phyloP scores from a whole-genome alignment of 2,329 filamentous ascomycete species.

The Apiospora malaysiana region DNA sequence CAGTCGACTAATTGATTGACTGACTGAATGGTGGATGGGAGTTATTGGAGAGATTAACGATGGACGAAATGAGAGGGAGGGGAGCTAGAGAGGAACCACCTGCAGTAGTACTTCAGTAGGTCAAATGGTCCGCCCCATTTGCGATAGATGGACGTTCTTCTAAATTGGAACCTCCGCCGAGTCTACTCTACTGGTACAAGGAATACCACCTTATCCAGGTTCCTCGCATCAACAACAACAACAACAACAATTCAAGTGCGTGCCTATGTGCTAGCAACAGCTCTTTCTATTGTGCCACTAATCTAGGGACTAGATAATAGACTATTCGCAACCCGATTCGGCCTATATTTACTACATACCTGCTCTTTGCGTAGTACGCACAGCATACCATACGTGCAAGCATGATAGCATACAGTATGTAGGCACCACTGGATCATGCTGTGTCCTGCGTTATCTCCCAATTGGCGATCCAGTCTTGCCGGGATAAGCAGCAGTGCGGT shows the following conservation, averaged over 20 bases:
- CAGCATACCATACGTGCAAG: no score
- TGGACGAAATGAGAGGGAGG: neutral
- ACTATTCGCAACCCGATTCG: conserved; percentile 13
- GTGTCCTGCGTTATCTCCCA: neutral
- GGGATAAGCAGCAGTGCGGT: conserved; percentile 13
- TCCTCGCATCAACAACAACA: conserved; percentile 10
- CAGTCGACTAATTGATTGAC: neutral
- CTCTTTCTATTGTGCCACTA: conserved; percentile 19
- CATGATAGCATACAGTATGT: neutral
- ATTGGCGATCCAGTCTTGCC: neutral
- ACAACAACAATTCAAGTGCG: neutral
- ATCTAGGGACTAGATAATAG: neutral
- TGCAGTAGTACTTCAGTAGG: conserved; percentile 15
- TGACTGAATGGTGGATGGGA: neutral
- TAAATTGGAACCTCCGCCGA: conserved; percentile 8
- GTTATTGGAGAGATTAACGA: conserved; percentile 14
- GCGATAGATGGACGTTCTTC: neutral
- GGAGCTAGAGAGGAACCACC: conserved; percentile 17
- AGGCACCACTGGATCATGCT: neutral
- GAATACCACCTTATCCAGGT: conserved; percentile 4
- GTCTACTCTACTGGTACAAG: neutral
- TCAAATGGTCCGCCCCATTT: conserved; percentile 13
- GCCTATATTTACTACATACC: neutral
- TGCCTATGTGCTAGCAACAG: conserved; percentile 9
- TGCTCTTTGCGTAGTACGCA: neutral